A percentile compares a stretch with the other conserved stretches of the same genome.
These are phyloP conservation scores for Umbelopsis sp. DNA, from an alignment of 192 early-diverging fungal genomes.

Conservation along the genomic window DNA sequence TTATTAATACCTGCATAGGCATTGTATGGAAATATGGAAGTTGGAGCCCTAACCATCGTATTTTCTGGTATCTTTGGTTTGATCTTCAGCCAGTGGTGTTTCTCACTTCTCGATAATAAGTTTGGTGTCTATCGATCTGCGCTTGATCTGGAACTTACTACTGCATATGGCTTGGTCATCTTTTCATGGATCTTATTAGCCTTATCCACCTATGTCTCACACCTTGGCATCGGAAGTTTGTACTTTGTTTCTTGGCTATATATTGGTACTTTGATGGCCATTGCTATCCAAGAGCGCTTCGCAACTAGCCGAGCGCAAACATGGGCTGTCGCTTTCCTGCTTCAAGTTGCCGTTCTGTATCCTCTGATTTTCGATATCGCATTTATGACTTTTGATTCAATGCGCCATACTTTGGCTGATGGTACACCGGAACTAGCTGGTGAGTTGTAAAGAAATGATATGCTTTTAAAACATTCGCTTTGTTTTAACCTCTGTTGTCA, in stretches of 20 bases:
- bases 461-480: background rate
- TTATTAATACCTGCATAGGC: background rate
- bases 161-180: conserved; percentile 35
- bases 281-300: background rate
- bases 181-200: conserved; percentile 53
- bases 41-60: conserved; percentile 16
- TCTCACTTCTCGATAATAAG: background rate
- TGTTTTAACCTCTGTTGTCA: background rate
- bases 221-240: conserved; percentile 35
- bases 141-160: background rate
- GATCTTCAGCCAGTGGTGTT: conserved; percentile 11
- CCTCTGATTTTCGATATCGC: conserved; percentile 47
- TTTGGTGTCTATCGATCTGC: background rate
- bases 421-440: conserved; percentile 52
- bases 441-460: conserved; percentile 28
- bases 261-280: conserved; percentile 35
- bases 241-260: conserved; percentile 49
- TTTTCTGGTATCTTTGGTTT: conserved; percentile 25
- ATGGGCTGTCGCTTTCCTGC: conserved; percentile 25
- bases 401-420: conserved; percentile 55
- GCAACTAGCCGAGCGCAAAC: background rate
- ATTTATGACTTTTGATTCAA: conserved; percentile 42
- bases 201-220: conserved; percentile 30
- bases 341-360: conserved; percentile 33
- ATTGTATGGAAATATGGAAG: conserved; percentile 25